phyloP scores from a whole-genome alignment of 805 yeast species.

The Suhomyces sp. region DNA sequence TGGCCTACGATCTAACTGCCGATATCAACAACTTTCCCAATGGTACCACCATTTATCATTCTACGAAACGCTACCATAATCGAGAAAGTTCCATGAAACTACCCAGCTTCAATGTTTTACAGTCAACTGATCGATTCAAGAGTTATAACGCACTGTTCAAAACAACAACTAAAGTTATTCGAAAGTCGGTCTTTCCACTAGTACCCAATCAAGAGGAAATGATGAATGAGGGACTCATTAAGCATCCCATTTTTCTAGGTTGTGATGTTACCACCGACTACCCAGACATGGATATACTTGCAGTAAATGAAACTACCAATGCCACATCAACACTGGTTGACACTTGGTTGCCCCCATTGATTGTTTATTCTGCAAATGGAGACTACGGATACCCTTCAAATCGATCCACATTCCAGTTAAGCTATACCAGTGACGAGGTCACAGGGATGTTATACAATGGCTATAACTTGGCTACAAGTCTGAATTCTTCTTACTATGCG shows the following conservation, averaged over 20 bases:
- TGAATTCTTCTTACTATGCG: conserved; percentile 40
- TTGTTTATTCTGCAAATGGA: conserved; percentile 52
- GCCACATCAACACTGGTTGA: conserved; percentile 1
- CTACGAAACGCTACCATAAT: conserved; percentile 26
- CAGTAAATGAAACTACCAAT: background rate
- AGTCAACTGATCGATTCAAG: background rate
- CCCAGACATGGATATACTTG: conserved; percentile 10
- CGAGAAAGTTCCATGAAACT: conserved; percentile 5
- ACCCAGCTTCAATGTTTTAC: conserved; percentile 14
- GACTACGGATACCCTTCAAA: conserved; percentile 46
- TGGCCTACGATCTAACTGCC: conserved; percentile 48
- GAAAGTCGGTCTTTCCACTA: conserved; percentile 31
- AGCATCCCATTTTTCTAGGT: conserved; percentile 41
- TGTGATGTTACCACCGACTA: conserved; percentile 38
- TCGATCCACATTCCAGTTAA: conserved; percentile 58
- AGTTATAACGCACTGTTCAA: too few species aligned
- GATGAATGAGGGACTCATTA: conserved; percentile 16
- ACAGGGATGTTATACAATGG: conserved; percentile 51
- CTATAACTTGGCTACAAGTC: conserved; percentile 47
- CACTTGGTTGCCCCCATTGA: conserved; percentile 48
- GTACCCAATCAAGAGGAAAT: conserved; percentile 33
- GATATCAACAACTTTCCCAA: conserved; percentile 57
- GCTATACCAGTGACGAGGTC: conserved; percentile 46
- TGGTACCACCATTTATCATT: conserved; percentile 46
- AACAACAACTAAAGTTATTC: background rate